These are phyloP conservation scores for Gymnopus androsaceus DNA, from an alignment of 1,284 basidiomycete genomes.

Conservation along the genomic window DNA sequence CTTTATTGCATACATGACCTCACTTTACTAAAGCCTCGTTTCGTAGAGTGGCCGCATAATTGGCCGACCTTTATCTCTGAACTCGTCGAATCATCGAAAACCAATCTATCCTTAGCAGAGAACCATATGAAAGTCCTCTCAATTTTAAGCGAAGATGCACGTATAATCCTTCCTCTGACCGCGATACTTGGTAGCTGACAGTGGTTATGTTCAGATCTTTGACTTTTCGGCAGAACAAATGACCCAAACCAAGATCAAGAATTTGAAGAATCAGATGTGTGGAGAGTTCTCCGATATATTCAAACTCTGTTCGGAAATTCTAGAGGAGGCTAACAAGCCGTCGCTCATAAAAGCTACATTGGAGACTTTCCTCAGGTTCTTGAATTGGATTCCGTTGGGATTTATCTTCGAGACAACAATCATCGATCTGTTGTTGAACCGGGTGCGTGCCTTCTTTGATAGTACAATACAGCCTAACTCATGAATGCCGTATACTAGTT, in stretches of 20 bases:
- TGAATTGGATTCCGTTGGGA: slow-evolving; percentile 99
- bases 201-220: slow-evolving; percentile 98
- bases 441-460: slow-evolving; percentile 55
- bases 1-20: no score
- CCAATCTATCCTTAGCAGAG: slow-evolving; percentile 95
- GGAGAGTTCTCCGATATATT: slow-evolving; percentile 97
- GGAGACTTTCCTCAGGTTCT: slow-evolving; percentile 93
- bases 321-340: slow-evolving; percentile 97
- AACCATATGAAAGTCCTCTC: slow-evolving; percentile 99
- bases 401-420: slow-evolving; percentile 99
- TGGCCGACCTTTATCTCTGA: slow-evolving; percentile 99
- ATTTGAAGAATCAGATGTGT: slow-evolving; percentile 97
- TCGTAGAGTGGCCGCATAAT: slow-evolving; percentile 99
- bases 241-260: slow-evolving; percentile 98
- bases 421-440: slow-evolving; percentile 90
- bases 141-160: no score
- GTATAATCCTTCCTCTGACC: no score
- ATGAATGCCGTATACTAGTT: slow-evolving; percentile 56
- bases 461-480: slow-evolving; percentile 13
- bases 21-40: no score
- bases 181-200: no score
- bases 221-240: slow-evolving; percentile 99
- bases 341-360: slow-evolving; percentile 94
- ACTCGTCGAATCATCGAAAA: slow-evolving; percentile 96
- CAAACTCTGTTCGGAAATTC: slow-evolving; percentile 92